Percentiles rank a stretch among this genome's conserved stretches.
phyloP scores from a whole-genome alignment of 305 asterid genomes.

The Withania somnifera region DNA sequence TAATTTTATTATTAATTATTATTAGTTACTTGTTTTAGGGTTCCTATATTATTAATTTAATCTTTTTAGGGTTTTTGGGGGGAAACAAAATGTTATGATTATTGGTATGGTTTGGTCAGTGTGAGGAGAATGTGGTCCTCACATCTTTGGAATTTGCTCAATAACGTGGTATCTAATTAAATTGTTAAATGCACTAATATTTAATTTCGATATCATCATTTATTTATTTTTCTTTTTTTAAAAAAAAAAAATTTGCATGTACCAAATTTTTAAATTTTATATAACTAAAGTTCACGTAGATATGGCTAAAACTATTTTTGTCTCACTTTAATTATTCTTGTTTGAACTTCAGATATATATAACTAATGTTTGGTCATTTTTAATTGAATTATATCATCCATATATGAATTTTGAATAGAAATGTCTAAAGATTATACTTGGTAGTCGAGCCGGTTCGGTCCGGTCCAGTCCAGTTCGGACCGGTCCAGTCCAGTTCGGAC shows the following conservation, averaged over 20 bases:
- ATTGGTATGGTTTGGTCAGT: background rate
- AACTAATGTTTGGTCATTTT: too few species aligned
- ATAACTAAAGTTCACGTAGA: too few species aligned
- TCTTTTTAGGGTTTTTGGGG: background rate
- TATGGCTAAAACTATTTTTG: too few species aligned
- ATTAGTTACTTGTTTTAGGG: background rate
- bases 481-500: too few species aligned
- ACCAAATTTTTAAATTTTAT: too few species aligned
- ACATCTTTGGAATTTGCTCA: background rate
- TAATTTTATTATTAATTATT: background rate
- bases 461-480: too few species aligned
- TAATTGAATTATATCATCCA: too few species aligned
- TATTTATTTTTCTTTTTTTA: background rate
- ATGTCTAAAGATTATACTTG: background rate
- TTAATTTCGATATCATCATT: background rate
- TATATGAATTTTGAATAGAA: too few species aligned
- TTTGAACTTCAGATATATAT: too few species aligned
- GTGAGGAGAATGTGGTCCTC: constrained; percentile 1
- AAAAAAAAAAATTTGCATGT: too few species aligned
- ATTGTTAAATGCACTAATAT: background rate
- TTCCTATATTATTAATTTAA: background rate
- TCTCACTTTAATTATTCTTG: too few species aligned
- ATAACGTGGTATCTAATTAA: background rate
- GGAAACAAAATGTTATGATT: background rate
- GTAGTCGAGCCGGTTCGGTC: too few species aligned